Percentiles rank a stretch among this genome's conserved stretches.
Conservation (phyloP, 805 yeast species). For the Isabelozyma pseudorhagii region DNA sequence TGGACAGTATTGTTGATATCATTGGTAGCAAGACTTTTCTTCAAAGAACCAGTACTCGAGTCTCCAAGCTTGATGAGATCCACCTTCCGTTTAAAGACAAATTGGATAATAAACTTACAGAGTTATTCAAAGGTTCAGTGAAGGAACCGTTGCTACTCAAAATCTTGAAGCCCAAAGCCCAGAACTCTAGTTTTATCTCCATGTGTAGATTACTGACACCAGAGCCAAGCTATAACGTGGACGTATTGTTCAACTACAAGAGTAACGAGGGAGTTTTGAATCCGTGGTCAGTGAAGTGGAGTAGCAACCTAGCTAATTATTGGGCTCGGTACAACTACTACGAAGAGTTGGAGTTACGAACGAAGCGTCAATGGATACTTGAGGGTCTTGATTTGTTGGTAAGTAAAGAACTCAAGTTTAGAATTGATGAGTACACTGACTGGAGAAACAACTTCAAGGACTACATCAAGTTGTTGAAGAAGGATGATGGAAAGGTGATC, state of each 20-base stretch:
- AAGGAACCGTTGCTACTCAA: conserved; percentile 32
- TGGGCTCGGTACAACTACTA: conserved; percentile 30
- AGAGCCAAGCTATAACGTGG: conserved; percentile 34
- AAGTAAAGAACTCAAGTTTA: conserved; percentile 25
- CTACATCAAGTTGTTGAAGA: conserved; percentile 21
- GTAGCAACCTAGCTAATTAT: conserved; percentile 26
- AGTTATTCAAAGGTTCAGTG: conserved; percentile 22
- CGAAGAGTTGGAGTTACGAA: conserved; percentile 26
- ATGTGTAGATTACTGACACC: conserved; percentile 28
- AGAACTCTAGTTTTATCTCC: conserved; percentile 30
- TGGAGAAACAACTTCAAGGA: conserved; percentile 36
- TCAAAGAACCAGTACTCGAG: conserved; percentile 25
- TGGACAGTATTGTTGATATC: conserved; percentile 38
- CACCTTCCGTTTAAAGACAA: conserved; percentile 24
- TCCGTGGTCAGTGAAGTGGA: conserved; percentile 38
- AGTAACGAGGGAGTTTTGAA: conserved; percentile 16
- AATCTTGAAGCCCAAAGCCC: conserved; percentile 34
- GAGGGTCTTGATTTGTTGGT: conserved; percentile 28
- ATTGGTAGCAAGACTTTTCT: conserved; percentile 38
- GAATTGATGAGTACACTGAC: conserved; percentile 28
- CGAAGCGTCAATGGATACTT: conserved; percentile 27
- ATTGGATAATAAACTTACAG: conserved; percentile 11
- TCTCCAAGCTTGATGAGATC: conserved; percentile 25
- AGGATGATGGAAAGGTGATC: conserved; percentile 30
- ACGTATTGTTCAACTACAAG: conserved; percentile 17